Evolutionary conservation across 495 filamentous ascomycete genomes (phyloP).

Genomic region (Penicillium robsamsonii): DNA sequence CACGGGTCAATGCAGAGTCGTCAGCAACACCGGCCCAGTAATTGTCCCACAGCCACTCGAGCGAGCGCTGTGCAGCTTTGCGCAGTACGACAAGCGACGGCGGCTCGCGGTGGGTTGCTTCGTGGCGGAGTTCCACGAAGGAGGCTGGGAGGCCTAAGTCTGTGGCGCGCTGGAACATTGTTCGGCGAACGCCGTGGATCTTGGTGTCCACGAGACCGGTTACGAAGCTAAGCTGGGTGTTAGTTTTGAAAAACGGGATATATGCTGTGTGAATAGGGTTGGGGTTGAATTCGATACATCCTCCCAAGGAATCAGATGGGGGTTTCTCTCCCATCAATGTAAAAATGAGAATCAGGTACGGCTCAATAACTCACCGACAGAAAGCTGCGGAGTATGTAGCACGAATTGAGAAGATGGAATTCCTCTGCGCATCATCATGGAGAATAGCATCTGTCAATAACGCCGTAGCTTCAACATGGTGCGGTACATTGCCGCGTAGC

Average conservation of each 20-base stretch:
- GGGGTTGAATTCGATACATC: not conserved
- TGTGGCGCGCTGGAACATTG: constrained; percentile 80
- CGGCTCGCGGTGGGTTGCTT: constrained; percentile 84
- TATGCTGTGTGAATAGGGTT: not conserved
- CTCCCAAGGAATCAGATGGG: constrained; percentile 5
- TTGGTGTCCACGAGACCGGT: constrained; percentile 81
- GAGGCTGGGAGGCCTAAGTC: constrained; percentile 73
- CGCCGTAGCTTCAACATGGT: constrained; percentile 79
- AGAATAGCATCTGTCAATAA: constrained; percentile 72
- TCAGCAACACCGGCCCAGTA: constrained; percentile 63
- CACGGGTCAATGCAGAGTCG: constrained; percentile 9
- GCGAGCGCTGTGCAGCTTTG: constrained; percentile 59
- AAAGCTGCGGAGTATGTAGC: constrained; percentile 60
- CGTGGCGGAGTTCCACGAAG: constrained; percentile 87
- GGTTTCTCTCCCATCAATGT: not conserved
- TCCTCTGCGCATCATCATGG: constrained; percentile 56
- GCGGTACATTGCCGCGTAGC: constrained; percentile 70
- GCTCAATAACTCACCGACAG: constrained; percentile 49
- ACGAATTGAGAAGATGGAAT: constrained; percentile 52
- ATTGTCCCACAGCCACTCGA: constrained; percentile 84
- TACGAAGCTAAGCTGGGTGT: constrained; percentile 63
- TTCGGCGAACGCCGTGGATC: constrained; percentile 62
- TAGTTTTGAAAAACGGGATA: not conserved
- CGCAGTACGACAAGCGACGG: constrained; percentile 71
- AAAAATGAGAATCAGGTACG: not conserved